Evolutionary conservation across 371 early-diverging fungal genomes (phyloP).

Genomic region (Lichtheimia ornata): DNA sequence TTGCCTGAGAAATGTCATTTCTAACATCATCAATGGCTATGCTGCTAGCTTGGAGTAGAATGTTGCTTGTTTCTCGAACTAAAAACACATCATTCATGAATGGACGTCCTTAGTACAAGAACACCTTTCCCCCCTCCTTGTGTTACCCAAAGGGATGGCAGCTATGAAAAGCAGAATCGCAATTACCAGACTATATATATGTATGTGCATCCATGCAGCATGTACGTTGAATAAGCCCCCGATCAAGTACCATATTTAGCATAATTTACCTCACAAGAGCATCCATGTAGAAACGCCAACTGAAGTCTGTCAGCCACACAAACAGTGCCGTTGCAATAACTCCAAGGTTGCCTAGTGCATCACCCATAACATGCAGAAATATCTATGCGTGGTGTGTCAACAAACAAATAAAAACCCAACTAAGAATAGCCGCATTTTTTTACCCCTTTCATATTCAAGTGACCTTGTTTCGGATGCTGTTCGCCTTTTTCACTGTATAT

Average conservation of each 20-base stretch:
- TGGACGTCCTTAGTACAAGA: neutral
- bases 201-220: no score
- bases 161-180: slow-evolving; percentile 41
- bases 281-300: slow-evolving; percentile 80
- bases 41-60: slow-evolving; percentile 80
- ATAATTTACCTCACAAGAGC: slow-evolving; percentile 56
- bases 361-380: slow-evolving; percentile 94
- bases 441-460: slow-evolving; percentile 88
- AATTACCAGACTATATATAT: slow-evolving; percentile 43
- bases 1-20: slow-evolving; percentile 47
- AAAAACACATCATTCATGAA: slow-evolving; percentile 30
- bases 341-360: slow-evolving; percentile 91
- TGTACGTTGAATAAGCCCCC: no score
- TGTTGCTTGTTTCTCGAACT: slow-evolving; percentile 76
- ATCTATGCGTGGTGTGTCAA: slow-evolving; percentile 36
- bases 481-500: slow-evolving; percentile 22
- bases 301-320: slow-evolving; percentile 70
- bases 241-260: slow-evolving; percentile 68
- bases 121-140: neutral
- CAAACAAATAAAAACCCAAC: neutral
- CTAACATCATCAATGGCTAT: slow-evolving; percentile 72
- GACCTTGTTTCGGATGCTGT: slow-evolving; percentile 32
- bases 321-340: slow-evolving; percentile 86
- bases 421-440: neutral
- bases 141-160: slow-evolving; percentile 40